Percentiles rank a stretch among this genome's conserved stretches.
Conservation (phyloP, 1,284 basidiomycete species). For the Vanrija sp. region DNA sequence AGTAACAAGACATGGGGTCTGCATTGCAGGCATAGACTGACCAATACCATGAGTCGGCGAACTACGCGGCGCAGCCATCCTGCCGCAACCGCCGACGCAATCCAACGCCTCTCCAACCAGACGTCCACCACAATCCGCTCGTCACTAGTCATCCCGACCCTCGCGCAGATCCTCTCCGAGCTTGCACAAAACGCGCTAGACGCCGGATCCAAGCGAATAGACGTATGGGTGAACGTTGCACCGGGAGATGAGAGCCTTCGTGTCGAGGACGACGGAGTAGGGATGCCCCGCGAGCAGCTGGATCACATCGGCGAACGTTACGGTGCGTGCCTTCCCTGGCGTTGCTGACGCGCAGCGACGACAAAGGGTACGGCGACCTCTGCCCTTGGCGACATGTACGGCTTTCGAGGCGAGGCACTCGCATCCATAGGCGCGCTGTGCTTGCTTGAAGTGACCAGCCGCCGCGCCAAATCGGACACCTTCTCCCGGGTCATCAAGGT, state of each 20-base stretch:
- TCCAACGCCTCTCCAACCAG: constrained; percentile 7
- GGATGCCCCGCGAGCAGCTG: constrained; percentile 63
- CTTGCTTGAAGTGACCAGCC: constrained; percentile 62
- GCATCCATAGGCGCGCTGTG: constrained; percentile 72
- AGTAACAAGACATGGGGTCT: neutral
- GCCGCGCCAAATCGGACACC: constrained; percentile 59
- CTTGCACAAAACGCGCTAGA: constrained; percentile 75
- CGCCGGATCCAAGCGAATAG: constrained; percentile 44
- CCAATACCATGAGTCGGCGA: no score
- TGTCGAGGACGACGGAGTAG: constrained; percentile 76
- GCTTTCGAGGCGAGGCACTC: constrained; percentile 84
- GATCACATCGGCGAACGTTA: constrained; percentile 60
- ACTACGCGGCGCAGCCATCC: no score
- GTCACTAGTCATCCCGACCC: constrained; percentile 72
- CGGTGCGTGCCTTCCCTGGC: constrained; percentile 52
- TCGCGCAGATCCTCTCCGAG: constrained; percentile 73
- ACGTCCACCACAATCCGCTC: constrained; percentile 58
- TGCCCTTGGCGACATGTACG: constrained; percentile 58
- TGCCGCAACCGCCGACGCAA: neutral
- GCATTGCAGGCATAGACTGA: no score
- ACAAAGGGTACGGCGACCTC: constrained; percentile 9
- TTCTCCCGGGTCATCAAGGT: constrained; percentile 75
- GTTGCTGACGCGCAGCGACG: constrained; percentile 12
- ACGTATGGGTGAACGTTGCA: constrained; percentile 49
- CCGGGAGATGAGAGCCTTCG: constrained; percentile 64